phyloP scores from a whole-genome alignment of 495 filamentous ascomycete species.

The Penicillium coprophilum region DNA sequence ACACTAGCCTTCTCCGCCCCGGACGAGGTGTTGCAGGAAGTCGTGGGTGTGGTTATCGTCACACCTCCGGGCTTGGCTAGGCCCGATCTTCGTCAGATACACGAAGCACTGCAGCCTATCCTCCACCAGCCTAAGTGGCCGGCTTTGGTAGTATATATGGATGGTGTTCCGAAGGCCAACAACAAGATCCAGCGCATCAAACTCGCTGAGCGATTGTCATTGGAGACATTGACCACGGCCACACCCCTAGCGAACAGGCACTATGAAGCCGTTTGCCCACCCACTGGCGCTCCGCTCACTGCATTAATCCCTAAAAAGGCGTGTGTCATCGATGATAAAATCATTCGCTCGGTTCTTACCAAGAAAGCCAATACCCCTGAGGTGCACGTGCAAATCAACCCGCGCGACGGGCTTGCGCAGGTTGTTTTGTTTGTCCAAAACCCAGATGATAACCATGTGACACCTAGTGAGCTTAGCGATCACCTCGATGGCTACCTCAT shows the following conservation, averaged over 20 bases:
- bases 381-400: constrained; percentile 15
- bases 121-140: constrained; percentile 46
- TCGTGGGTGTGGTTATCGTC: constrained; percentile 43
- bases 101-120: constrained; percentile 31
- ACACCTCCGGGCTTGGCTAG: constrained; percentile 28
- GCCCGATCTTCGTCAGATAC: constrained; percentile 36
- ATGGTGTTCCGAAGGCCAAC: constrained; percentile 41
- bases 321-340: constrained; percentile 17
- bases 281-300: constrained; percentile 32
- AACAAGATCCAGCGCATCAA: constrained; percentile 48
- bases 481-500: constrained; percentile 32
- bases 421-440: constrained; percentile 18
- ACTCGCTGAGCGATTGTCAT: constrained; percentile 33
- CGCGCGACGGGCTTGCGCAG: constrained; percentile 21
- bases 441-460: constrained; percentile 3
- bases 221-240: constrained; percentile 31
- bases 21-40: constrained; percentile 46
- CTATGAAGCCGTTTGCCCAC: constrained; percentile 38
- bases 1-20: constrained; percentile 44
- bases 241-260: constrained; percentile 30
- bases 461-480: constrained; percentile 12
- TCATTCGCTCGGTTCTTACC: constrained; percentile 7
- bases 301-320: constrained; percentile 18
- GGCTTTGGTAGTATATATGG: constrained; percentile 43
- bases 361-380: neutral